Evolutionary conservation across 2,329 filamentous ascomycete genomes (phyloP), one percentile per base, ranked within the genome.

Genomic region (Mariannaea sp.): DNA sequence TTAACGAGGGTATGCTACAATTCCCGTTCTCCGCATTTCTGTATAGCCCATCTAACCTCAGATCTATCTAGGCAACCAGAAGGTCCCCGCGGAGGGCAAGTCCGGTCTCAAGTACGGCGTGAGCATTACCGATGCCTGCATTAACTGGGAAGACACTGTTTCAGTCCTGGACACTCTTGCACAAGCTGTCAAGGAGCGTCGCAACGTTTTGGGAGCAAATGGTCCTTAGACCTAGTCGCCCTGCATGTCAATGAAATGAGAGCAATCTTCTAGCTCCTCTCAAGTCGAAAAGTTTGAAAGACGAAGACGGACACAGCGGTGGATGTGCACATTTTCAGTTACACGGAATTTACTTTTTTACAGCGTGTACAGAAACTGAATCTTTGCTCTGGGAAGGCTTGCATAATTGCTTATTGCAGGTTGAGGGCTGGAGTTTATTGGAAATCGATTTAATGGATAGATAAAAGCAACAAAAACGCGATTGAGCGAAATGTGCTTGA

Each of bases 71-170:
- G 87, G 92, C 62, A 89, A 82, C 74, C 94, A 99, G 73, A 97
- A 97, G 75, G 90, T 97, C 3, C 90, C 92, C 27, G 80, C 85
- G 49, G 90, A 96, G 75, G 93, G 92, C 69, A 91, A 89, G 73
- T 80, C 82, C 7, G 92, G 87, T 27, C 83, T 97, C 57, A 88
- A 96, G 77, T 92, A 96, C 74, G 94, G 94, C 65, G 89, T 97
- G 69, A 94, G 89, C 72, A 97, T 97, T 73, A 99, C 94, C 0
- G 94, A 99, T 74, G 93, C 94, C 42, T 99, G 94, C 75, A 97
- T 99, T 70, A 81, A 86, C 73, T 97, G 92, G 93, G 85, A 93
- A 58, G 90, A 95, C 65, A 97, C 94, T 3, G 87, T 92, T 65
- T 75, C 77, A 1, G 88, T 93, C 2, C 83, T 97, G 9, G 87